Evolutionary conservation across 805 yeast genomes (phyloP), one percentile per base, ranked within the genome.

Genomic region (Starmerella gropengiesseri): DNA sequence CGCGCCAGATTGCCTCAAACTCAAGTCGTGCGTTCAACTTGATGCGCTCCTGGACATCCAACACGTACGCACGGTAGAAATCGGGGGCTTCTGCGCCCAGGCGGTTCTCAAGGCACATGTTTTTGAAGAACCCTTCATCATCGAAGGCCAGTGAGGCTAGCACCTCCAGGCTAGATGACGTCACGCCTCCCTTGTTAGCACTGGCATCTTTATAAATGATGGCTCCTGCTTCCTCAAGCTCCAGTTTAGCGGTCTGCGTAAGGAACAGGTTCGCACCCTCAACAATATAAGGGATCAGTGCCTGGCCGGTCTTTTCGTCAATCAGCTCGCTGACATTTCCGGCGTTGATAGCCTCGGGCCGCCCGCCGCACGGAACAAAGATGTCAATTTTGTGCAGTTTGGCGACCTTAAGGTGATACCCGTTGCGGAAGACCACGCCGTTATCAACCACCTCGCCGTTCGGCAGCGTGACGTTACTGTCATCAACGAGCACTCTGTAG

Each of bases 321-420:
- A 91, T 74, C 55, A 85, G 74, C 41, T 66, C 66, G 49, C 69
- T 66, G 46, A 87, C 91, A 56, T 82, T 91, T 62, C 77, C 79
- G 50, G 87, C 76, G 62, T 87, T 93, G 61, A 89, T 78, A 17
- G 97, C 93, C 55, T 83, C 89, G 47, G 98, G 98, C 66, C 98
- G 81, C 54, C 98, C 98, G 63, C 98, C 98, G 65, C 98, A 89
- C 45, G 98, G 98, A 32, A 87, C 96, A 65, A 91, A 87, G 58
- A 89, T 67, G 55, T 85, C 86, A 48, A 86, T 70, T 25, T 72
- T 71, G 34, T 74, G 72, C 56, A 75, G 76, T 48, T 72, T 72
- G 47, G 81, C 77, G 48, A 75, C 73, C 52, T 77, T 74, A 52
- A 84, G 69, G 61, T 89, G 98, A 78, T 82, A 89, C 31, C 76